Conservation (phyloP, 1,284 basidiomycete species). For the Ceratobasidium sp. region DNA sequence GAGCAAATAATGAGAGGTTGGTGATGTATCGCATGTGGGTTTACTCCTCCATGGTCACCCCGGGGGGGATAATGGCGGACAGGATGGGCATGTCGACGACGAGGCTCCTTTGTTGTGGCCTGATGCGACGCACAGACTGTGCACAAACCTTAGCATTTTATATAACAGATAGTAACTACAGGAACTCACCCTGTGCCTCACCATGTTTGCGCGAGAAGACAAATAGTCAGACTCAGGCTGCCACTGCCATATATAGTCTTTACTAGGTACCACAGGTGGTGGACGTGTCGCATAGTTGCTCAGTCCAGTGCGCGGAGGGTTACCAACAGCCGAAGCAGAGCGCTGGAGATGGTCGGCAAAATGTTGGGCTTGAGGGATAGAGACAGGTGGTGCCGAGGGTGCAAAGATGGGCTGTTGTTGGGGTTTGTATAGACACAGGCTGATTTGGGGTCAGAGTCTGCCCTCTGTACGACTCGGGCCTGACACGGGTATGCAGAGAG, state of each 20-base stretch:
- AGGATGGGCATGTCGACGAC: conserved; percentile 86
- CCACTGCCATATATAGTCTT: conserved; percentile 17
- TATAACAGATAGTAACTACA: neutral
- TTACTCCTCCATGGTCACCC: conserved; percentile 79
- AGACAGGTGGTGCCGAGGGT: conserved; percentile 12
- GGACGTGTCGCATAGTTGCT: conserved; percentile 40
- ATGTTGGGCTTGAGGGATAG: conserved; percentile 38
- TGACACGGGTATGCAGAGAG: conserved; percentile 34
- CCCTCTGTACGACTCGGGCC: conserved; percentile 28
- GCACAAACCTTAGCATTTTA: conserved; percentile 26
- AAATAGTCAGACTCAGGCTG: too few relatives aligned
- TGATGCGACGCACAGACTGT: conserved; percentile 80
- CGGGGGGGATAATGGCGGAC: conserved; percentile 77
- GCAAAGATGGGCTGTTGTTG: conserved; percentile 20
- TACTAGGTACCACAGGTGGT: conserved; percentile 20
- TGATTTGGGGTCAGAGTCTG: conserved; percentile 15
- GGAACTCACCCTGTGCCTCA: conserved; percentile 69
- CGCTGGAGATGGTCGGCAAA: conserved; percentile 7
- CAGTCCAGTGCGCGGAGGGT: conserved; percentile 1
- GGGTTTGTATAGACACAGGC: conserved; percentile 13
- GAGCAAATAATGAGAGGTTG: conserved; percentile 73
- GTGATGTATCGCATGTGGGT: conserved; percentile 77
- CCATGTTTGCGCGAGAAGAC: too few relatives aligned
- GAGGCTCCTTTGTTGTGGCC: conserved; percentile 84
- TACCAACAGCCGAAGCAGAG: conserved; percentile 8